phyloP scores from a whole-genome alignment of 2,329 filamentous ascomycete genomes.

The Juglanconis oblonga region DNA sequence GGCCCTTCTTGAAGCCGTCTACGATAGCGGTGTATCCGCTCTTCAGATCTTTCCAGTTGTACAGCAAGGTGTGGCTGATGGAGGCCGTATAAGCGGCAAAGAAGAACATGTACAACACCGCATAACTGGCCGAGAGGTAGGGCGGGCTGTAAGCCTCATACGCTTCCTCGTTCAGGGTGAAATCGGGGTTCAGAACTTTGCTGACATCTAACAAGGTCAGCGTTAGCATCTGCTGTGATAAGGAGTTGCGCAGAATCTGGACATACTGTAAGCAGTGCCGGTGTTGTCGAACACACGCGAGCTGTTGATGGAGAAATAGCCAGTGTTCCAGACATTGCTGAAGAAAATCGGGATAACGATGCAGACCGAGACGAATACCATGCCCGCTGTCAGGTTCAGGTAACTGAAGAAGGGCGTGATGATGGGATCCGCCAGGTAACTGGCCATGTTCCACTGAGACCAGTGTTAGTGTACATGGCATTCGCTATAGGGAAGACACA shows the following conservation, averaged over 20 bases:
- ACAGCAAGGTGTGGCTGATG: conserved; percentile 48
- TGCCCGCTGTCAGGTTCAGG: conserved; percentile 59
- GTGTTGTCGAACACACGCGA: conserved; percentile 51
- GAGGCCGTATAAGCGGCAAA: conserved; percentile 53
- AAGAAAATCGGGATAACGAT: conserved; percentile 37
- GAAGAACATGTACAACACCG: conserved; percentile 48
- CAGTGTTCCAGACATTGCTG: conserved; percentile 1
- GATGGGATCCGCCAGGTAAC: conserved; percentile 27
- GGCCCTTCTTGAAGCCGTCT: conserved; percentile 42
- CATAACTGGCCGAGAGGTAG: conserved; percentile 22
- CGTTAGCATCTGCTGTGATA: background rate
- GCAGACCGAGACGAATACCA: conserved; percentile 53
- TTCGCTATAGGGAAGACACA: conserved; percentile 8
- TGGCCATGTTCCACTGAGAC: conserved; percentile 11
- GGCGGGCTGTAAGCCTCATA: conserved; percentile 25
- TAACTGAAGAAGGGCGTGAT: conserved; percentile 55
- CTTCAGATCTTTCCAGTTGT: conserved; percentile 49
- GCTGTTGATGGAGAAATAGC: conserved; percentile 51
- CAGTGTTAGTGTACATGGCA: background rate
- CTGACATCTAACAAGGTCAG: background rate
- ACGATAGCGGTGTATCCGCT: conserved; percentile 47
- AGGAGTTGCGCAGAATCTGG: background rate
- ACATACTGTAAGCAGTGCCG: conserved; percentile 44
- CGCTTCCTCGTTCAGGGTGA: conserved; percentile 22
- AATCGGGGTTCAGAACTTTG: conserved; percentile 7